Percentiles rank a stretch among this genome's conserved stretches.
These are phyloP conservation scores for Posidonia oceanica DNA, from an alignment of 116 monocot species.

Conservation along the genomic window DNA sequence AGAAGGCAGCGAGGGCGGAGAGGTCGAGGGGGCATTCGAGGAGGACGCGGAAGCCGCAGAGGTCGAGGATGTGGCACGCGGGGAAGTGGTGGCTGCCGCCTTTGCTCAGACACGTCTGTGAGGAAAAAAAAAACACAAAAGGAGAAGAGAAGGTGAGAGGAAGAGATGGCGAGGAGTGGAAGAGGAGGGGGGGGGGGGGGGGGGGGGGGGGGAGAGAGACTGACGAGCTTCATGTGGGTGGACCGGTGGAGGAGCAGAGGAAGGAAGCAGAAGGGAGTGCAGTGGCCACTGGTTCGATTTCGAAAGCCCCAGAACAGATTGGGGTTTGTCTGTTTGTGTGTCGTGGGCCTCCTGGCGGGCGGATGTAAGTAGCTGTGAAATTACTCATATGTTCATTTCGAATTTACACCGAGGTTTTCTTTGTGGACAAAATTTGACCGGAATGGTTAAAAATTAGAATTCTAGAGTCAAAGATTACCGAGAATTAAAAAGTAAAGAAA, in stretches of 20 bases:
- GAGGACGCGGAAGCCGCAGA: conserved; percentile 63
- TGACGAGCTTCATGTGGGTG: background rate
- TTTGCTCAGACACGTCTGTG: conserved; percentile 63
- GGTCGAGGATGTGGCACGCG: conserved; percentile 56
- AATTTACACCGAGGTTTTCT: too few species aligned
- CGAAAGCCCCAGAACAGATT: too few species aligned
- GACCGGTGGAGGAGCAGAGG: too few species aligned
- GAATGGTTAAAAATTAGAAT: too few species aligned
- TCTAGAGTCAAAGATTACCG: too few species aligned
- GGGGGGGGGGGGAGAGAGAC: background rate
- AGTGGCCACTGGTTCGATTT: background rate
- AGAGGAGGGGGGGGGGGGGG: background rate
- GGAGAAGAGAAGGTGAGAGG: background rate
- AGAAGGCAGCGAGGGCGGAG: conserved; percentile 61
- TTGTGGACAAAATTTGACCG: background rate
- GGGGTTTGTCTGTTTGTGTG: too few species aligned
- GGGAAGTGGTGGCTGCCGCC: conserved; percentile 66
- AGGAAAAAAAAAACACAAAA: background rate
- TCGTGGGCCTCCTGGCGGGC: too few species aligned
- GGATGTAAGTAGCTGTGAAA: too few species aligned
- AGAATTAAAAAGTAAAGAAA: too few species aligned
- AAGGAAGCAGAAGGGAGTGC: background rate
- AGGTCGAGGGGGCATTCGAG: conserved; percentile 91
- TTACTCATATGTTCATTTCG: too few species aligned
- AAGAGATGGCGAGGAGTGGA: background rate